Evolutionary conservation across 768 basidiomycete genomes (phyloP).

Genomic region (Calocera cornea): DNA sequence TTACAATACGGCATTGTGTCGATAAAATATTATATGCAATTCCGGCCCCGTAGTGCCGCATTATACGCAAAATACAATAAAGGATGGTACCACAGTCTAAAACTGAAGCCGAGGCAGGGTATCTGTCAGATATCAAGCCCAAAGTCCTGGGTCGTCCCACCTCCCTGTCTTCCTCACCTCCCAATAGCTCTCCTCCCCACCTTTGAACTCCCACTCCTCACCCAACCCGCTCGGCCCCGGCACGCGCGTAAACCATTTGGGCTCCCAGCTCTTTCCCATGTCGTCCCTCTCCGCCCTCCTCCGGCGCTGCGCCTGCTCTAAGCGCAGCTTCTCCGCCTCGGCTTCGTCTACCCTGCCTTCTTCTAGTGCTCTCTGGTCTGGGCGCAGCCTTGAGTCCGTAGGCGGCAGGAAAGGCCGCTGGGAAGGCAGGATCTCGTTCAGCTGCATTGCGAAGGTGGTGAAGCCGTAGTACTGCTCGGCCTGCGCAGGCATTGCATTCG

Average conservation of each 20-base stretch:
- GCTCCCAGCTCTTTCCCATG: conserved; percentile 25
- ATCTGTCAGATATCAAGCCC: not conserved
- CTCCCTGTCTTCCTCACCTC: conserved; percentile 54
- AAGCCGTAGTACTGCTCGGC: conserved; percentile 67
- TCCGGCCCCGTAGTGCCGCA: not conserved
- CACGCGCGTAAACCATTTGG: conserved; percentile 54
- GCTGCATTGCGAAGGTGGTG: conserved; percentile 60
- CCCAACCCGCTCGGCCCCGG: conserved; percentile 27
- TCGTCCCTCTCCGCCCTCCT: conserved; percentile 51
- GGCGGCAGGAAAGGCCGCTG: conserved; percentile 50
- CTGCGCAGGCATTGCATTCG: conserved; percentile 58
- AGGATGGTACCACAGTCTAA: not conserved
- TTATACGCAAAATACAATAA: not conserved
- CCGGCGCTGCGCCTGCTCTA: conserved; percentile 67
- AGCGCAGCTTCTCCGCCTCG: conserved; percentile 51
- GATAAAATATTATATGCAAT: not conserved
- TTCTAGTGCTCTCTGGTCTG: conserved; percentile 73
- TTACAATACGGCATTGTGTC: no score
- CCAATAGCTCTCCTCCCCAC: conserved; percentile 87
- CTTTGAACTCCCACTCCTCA: conserved; percentile 62
- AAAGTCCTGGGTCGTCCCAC: conserved; percentile 23
- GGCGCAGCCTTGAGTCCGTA: conserved; percentile 70
- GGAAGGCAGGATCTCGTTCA: conserved; percentile 67
- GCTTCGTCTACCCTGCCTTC: conserved; percentile 58
- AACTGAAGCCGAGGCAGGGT: no score